These are phyloP conservation scores for Clonostachys rosea DNA, from an alignment of 2,329 filamentous ascomycete genomes.

Conservation along the genomic window DNA sequence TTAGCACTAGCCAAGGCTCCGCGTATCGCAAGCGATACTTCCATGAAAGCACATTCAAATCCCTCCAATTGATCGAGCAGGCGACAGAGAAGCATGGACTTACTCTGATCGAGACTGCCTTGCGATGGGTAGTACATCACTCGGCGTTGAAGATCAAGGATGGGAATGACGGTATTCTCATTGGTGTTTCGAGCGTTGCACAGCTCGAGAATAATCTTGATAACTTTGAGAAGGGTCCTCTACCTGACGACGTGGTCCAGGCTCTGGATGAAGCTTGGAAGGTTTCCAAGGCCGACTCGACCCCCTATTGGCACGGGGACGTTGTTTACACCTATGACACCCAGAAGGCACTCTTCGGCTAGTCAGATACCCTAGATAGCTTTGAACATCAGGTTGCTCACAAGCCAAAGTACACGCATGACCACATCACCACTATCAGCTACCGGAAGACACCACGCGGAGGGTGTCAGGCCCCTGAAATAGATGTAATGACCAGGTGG, in stretches of 20 bases:
- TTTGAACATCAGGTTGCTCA: no score
- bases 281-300: slow-evolving; percentile 54
- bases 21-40: slow-evolving; percentile 69
- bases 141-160: slow-evolving; percentile 48
- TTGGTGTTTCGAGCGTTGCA: slow-evolving; percentile 52
- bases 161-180: slow-evolving; percentile 54
- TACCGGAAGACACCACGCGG: no score
- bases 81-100: slow-evolving; percentile 64
- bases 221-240: slow-evolving; percentile 61
- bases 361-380: no score
- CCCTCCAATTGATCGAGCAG: slow-evolving; percentile 63
- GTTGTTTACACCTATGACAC: slow-evolving; percentile 65
- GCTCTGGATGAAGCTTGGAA: slow-evolving; percentile 75
- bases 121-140: slow-evolving; percentile 72
- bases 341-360: slow-evolving; percentile 51
- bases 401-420: no score
- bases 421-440: no score
- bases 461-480: no score
- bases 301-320: slow-evolving; percentile 53
- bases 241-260: slow-evolving; percentile 72
- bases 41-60: slow-evolving; percentile 58
- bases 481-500: no score
- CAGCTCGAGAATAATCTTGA: slow-evolving; percentile 56
- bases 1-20: slow-evolving; percentile 40
- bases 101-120: slow-evolving; percentile 66